These are phyloP conservation scores for Neoboletus brunneissimus DNA, from an alignment of 768 basidiomycete genomes.

Conservation along the genomic window DNA sequence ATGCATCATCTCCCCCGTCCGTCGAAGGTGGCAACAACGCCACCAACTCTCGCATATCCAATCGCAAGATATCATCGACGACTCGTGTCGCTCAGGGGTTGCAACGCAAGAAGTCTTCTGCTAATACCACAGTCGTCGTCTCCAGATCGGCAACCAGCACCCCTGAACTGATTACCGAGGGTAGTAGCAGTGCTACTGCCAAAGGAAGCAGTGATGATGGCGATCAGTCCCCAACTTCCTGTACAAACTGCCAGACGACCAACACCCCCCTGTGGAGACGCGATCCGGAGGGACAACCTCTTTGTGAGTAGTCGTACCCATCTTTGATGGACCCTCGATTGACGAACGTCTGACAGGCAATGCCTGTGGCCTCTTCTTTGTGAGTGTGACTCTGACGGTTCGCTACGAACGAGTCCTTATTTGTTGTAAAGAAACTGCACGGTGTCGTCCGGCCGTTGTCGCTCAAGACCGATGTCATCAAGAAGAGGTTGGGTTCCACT, in stretches of 20 bases:
- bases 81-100: constrained; percentile 59
- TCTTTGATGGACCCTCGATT: constrained; percentile 11
- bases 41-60: constrained; percentile 30
- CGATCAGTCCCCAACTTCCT: constrained; percentile 74
- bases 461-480: constrained; percentile 95
- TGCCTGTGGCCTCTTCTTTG: constrained; percentile 91
- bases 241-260: constrained; percentile 94
- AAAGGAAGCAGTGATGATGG: constrained; percentile 58
- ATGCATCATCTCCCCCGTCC: constrained; percentile 72
- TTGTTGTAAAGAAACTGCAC: constrained; percentile 77
- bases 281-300: constrained; percentile 88
- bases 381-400: constrained; percentile 41
- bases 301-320: constrained; percentile 55
- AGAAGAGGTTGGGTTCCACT: constrained; percentile 68
- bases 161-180: constrained; percentile 49
- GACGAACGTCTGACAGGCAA: constrained; percentile 51
- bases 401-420: constrained; percentile 12
- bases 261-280: constrained; percentile 93
- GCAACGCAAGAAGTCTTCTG: constrained; percentile 50
- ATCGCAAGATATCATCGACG: constrained; percentile 63
- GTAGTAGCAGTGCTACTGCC: constrained; percentile 28
- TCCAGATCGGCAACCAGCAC: constrained; percentile 63
- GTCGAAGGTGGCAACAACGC: constrained; percentile 44
- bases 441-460: constrained; percentile 92
- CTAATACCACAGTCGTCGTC: constrained; percentile 22